Percentiles rank a stretch among this genome's conserved stretches.
Evolutionary conservation across 1,139 yeast species (phyloP).

Genomic region (Debaryomyces sp.): DNA sequence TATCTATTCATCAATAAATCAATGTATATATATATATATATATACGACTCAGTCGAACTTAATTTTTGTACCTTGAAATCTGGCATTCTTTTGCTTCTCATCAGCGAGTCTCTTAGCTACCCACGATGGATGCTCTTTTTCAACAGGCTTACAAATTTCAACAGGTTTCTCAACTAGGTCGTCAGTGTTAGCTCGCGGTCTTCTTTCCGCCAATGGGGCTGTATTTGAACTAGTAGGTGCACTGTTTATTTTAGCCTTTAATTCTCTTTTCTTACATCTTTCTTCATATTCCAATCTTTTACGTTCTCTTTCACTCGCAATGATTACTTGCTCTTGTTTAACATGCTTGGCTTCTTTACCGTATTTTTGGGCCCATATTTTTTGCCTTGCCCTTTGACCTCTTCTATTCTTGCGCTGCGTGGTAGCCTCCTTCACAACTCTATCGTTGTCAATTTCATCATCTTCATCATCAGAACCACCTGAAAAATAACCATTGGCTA

Average conservation of each 20-base stretch:
- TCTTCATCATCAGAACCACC: constrained; percentile 71
- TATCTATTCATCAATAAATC: constrained; percentile 2
- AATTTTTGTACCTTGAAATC: constrained; percentile 84
- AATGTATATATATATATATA: neutral
- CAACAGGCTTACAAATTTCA: constrained; percentile 5
- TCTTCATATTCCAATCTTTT: constrained; percentile 70
- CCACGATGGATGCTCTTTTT: constrained; percentile 89
- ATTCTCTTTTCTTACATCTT: constrained; percentile 67
- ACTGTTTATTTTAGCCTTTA: constrained; percentile 44
- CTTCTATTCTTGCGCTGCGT: constrained; percentile 78
- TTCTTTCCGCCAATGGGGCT: constrained; percentile 44
- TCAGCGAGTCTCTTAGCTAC: constrained; percentile 78
- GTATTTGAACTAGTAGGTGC: constrained; percentile 41
- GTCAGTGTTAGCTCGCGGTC: constrained; percentile 10
- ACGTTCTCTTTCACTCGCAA: constrained; percentile 56
- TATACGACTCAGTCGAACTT: constrained; percentile 52
- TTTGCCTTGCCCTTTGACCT: constrained; percentile 96
- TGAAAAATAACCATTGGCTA: constrained; percentile 78
- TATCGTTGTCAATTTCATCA: constrained; percentile 58
- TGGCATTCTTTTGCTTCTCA: constrained; percentile 62
- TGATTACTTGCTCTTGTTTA: constrained; percentile 58
- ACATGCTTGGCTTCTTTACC: constrained; percentile 87
- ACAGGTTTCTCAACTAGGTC: constrained; percentile 1
- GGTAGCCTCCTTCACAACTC: constrained; percentile 58
- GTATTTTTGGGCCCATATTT: constrained; percentile 91